Evolutionary conservation across 2,329 filamentous ascomycete species (phyloP).

Genomic region (Fusarium hainanense): DNA sequence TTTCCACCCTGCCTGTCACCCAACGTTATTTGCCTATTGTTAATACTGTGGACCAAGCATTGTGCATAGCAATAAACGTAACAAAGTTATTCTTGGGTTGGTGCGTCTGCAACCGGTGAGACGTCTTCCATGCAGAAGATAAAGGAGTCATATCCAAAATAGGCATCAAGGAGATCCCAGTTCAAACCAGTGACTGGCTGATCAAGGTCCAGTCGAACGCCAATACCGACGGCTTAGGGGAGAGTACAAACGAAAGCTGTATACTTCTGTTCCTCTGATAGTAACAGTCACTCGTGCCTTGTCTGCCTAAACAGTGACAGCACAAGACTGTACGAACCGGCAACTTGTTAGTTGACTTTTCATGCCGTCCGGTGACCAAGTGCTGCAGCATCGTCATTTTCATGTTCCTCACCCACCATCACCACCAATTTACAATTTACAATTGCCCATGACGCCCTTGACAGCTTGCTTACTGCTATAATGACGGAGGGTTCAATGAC

Average conservation of each 20-base stretch:
- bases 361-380: constrained; percentile 6
- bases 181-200: constrained; percentile 15
- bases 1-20: constrained; percentile 10
- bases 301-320: constrained; percentile 29
- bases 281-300: not conserved
- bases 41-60: not conserved
- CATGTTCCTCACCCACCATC: constrained; percentile 9
- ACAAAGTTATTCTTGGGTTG: constrained; percentile 16
- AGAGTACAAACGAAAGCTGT: constrained; percentile 15
- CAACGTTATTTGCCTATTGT: constrained; percentile 1
- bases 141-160: constrained; percentile 33
- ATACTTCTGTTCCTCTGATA: not conserved
- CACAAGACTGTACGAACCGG: not conserved
- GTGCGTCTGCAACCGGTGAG: constrained; percentile 13
- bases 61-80: constrained; percentile 22
- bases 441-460: constrained; percentile 4
- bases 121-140: not conserved
- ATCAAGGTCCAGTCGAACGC: constrained; percentile 4
- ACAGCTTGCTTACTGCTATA: constrained; percentile 18
- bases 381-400: constrained; percentile 9
- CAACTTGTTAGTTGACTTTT: constrained; percentile 1
- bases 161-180: constrained; percentile 28
- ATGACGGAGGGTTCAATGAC: constrained; percentile 40
- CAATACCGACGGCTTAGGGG: constrained; percentile 3
- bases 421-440: constrained; percentile 1